Evolutionary conservation across 2,329 filamentous ascomycete species (phyloP), one percentile per base, ranked within the genome.

Genomic region (Dryadomyces quercus-mongolicae): DNA sequence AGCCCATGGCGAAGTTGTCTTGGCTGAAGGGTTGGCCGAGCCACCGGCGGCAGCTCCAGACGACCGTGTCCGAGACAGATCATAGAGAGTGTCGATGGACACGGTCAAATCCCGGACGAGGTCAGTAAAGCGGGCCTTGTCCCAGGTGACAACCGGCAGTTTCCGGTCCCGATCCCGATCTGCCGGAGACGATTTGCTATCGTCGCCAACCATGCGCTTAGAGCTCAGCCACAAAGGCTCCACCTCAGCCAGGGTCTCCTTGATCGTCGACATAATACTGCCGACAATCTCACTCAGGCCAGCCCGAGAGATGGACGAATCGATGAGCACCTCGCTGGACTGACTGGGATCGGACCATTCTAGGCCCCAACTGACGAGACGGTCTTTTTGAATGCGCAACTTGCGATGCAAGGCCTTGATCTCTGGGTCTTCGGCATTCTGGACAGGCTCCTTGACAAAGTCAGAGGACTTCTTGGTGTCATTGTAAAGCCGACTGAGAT

Each of bases 381-480:
- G 77, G 69, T 90, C 85, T 66, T 88, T 88, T 62, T 91, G 87
- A 60, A 90, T 89, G 59, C 85, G 80, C 59, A 89, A 78, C 66
- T 88, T 88, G 58, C 85, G 82, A 65, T 90, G 84, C 36, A 91
- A 71, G 16, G 78, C 76, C 62, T 84, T 81, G 64, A 87, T 80
- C 59, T 88, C 85, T 22, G 85, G 85, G 64, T 84, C 75, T 63
- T 84, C 72, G 62, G 78, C 71, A 64, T 81, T 81, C 67, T 75
- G 82, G 59, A 75, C 76, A 53, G 79, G 77, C 64, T 79, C 78
- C 65, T 79, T 83, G 64, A 87, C 81, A 60, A 86, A 86, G 66
- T 87, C 83, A 65, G 80, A 85, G 25, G 84, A 87, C 61, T 82
- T 85, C 65, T 91, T 91, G 55, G 86, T 88, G 70, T 91, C 86